A percentile compares a stretch with the other conserved stretches of the same genome.
Evolutionary conservation across 805 yeast species (phyloP).

Genomic region (Metschnikowia cubensis): DNA sequence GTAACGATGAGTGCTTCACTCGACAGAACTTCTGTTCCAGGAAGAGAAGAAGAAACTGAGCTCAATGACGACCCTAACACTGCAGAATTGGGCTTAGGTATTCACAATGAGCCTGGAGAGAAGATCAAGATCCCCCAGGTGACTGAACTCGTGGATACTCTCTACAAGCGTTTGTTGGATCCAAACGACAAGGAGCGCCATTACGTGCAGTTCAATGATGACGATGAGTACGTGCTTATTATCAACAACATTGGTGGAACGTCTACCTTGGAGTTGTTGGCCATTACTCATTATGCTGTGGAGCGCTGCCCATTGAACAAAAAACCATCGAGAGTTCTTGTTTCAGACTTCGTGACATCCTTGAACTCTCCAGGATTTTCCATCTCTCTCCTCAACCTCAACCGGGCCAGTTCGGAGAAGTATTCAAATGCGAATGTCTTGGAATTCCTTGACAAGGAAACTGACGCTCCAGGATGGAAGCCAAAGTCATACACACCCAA

Average conservation of each 20-base stretch:
- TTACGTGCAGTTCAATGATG: slow-evolving; percentile 62
- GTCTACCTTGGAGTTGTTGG: slow-evolving; percentile 71
- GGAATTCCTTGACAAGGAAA: slow-evolving; percentile 61
- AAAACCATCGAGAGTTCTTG: slow-evolving; percentile 63
- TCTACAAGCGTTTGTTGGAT: slow-evolving; percentile 61
- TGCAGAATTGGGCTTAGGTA: slow-evolving; percentile 92
- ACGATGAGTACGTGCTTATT: slow-evolving; percentile 66
- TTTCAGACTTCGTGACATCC: slow-evolving; percentile 84
- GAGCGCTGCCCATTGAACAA: slow-evolving; percentile 50
- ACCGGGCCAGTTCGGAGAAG: slow-evolving; percentile 29
- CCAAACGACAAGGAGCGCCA: slow-evolving; percentile 70
- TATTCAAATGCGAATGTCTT: slow-evolving; percentile 27
- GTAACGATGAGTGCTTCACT: slow-evolving; percentile 89
- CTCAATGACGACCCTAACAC: slow-evolving; percentile 50
- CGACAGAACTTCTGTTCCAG: slow-evolving; percentile 89
- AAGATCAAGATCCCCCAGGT: slow-evolving; percentile 69
- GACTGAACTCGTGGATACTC: slow-evolving; percentile 49
- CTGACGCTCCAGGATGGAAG: slow-evolving; percentile 84
- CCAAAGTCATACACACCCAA: slow-evolving; percentile 32
- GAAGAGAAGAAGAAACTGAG: slow-evolving; percentile 48
- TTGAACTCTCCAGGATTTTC: slow-evolving; percentile 91
- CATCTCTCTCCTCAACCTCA: slow-evolving; percentile 71
- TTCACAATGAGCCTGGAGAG: slow-evolving; percentile 92
- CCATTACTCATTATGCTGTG: slow-evolving; percentile 60
- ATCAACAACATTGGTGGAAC: slow-evolving; percentile 90